Evolutionary conservation across 169 alveolate genomes (phyloP).

Genomic region (Ichthyophthirius multifiliis): DNA sequence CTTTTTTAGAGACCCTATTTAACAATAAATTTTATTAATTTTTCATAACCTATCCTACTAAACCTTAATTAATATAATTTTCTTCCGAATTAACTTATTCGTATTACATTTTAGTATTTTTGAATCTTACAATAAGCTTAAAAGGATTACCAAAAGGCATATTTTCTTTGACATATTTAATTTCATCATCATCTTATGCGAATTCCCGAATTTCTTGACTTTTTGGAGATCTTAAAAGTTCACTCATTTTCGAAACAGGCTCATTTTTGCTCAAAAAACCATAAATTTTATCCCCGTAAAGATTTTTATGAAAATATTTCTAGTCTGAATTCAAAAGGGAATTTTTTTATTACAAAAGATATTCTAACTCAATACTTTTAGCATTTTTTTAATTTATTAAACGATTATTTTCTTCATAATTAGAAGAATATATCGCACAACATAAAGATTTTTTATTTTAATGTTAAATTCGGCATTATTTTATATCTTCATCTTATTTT

Average conservation of each 20-base stretch:
- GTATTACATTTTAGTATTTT: background rate
- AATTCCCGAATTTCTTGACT: background rate
- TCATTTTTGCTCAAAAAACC: background rate
- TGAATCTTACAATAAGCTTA: background rate
- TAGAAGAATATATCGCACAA: background rate
- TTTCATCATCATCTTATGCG: background rate
- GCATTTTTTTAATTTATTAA: background rate
- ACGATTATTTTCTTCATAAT: background rate
- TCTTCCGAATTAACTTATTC: background rate
- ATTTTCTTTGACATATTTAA: background rate
- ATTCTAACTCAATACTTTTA: background rate
- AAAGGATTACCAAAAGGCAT: slow-evolving; percentile 7
- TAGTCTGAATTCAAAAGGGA: too few species aligned
- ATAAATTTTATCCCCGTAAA: too few species aligned
- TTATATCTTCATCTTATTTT: slow-evolving; percentile 4
- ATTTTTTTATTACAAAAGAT: background rate
- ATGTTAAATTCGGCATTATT: background rate
- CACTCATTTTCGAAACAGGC: slow-evolving; percentile 14
- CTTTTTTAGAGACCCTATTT: too few species aligned
- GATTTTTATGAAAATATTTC: too few species aligned
- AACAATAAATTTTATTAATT: background rate
- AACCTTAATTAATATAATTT: background rate
- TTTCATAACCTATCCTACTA: background rate
- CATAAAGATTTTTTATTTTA: background rate
- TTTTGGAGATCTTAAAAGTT: background rate